Evolutionary conservation across 2,329 filamentous ascomycete species (phyloP).

Genomic region (Penicillium vulpinum): DNA sequence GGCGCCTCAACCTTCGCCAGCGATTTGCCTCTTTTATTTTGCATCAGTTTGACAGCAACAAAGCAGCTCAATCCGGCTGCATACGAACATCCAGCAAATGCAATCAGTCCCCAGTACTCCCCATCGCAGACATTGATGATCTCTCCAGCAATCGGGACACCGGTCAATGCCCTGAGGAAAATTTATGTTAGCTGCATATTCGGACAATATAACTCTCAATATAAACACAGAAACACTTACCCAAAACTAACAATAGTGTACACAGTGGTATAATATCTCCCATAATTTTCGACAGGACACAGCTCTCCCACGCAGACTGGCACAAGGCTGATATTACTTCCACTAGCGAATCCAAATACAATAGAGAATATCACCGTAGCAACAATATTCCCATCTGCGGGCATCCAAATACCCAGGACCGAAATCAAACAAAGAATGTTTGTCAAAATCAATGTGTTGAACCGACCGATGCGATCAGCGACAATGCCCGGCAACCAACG

Average conservation of each 20-base stretch:
- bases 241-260: constrained; percentile 35
- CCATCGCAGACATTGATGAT: constrained; percentile 31
- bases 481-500: constrained; percentile 34
- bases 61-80: constrained; percentile 19
- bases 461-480: constrained; percentile 35
- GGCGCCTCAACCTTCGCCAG: not conserved
- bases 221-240: constrained; percentile 2
- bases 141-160: constrained; percentile 29
- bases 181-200: constrained; percentile 3
- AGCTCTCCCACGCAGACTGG: constrained; percentile 51
- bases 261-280: constrained; percentile 40
- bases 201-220: not conserved
- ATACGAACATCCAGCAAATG: constrained; percentile 18
- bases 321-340: constrained; percentile 41
- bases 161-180: constrained; percentile 22
- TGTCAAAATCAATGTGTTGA: constrained; percentile 32
- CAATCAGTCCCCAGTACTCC: constrained; percentile 30
- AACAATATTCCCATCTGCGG: constrained; percentile 17
- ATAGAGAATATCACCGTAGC: constrained; percentile 24
- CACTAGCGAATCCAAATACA: constrained; percentile 40
- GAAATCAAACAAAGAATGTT: constrained; percentile 28
- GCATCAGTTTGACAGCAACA: constrained; percentile 7
- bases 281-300: constrained; percentile 45
- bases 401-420: constrained; percentile 32
- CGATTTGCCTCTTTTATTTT: constrained; percentile 2